Percentiles rank a stretch among this genome's conserved stretches.
Evolutionary conservation across 2,329 filamentous ascomycete genomes (phyloP).

Genomic region (Ceratocystis albifundus): DNA sequence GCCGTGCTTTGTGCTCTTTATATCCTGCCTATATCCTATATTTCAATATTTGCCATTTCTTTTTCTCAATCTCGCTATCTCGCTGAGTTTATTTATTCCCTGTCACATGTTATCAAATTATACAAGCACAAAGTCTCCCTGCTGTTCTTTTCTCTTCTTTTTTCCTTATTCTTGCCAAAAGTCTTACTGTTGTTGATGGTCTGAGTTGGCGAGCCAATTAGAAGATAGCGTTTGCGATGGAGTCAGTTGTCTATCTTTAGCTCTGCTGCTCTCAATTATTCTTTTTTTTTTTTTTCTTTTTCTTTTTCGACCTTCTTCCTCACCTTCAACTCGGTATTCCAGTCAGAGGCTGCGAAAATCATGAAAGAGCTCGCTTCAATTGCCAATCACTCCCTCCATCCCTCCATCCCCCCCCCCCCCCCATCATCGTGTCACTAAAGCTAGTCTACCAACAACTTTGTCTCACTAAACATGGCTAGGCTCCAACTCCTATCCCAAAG

Average conservation of each 20-base stretch:
- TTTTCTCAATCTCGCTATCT: not conserved
- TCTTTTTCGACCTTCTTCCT: too few relatives aligned
- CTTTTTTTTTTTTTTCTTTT: not conserved
- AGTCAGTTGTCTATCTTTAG: conserved; percentile 7
- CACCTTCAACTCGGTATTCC: not conserved
- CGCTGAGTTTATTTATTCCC: not conserved
- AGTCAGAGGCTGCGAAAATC: not conserved
- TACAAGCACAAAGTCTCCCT: not conserved
- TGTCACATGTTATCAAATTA: not conserved
- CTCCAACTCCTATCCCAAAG: not conserved
- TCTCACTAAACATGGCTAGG: not conserved
- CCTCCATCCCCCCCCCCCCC: too few relatives aligned
- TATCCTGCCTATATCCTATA: not conserved
- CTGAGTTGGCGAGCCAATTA: not conserved
- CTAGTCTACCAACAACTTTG: not conserved
- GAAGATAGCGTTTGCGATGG: not conserved
- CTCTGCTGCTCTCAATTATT: not conserved
- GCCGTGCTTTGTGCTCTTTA: not conserved
- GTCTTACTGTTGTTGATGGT: not conserved
- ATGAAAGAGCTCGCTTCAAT: not conserved
- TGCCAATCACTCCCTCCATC: not conserved
- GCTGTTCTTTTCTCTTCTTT: not conserved
- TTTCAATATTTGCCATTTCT: not conserved
- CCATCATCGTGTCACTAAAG: not conserved
- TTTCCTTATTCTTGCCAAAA: not conserved